Evolutionary conservation across 768 basidiomycete species (phyloP), one percentile per base, ranked within the genome.

Genomic region (Butyriboletus loyo): DNA sequence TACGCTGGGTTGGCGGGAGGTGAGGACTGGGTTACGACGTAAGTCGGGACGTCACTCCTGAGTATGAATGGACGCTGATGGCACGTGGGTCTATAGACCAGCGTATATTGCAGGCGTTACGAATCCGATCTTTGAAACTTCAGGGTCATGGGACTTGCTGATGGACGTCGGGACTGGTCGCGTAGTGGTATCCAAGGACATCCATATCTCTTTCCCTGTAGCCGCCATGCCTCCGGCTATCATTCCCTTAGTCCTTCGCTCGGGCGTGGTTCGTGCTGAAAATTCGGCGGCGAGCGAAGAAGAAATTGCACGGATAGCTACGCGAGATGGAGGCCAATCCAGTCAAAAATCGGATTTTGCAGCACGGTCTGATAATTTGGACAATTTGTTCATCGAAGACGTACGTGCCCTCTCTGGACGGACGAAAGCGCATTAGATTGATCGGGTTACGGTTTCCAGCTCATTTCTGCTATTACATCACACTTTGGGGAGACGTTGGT

Each of bases 61-160:
- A 19, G 30, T 11, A 2, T 7, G 38, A 27, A 40, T 49, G 11
- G n/a, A 52, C 36, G 28, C 48, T 62, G 24, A 52, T 54, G 38
- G 42, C 36, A 32, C 34, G 9, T 56, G 41, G n/a, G 15, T 46
- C 5, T 32, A 35, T 57, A 93, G 92, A 35, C 86, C 89, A 5
- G 96, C 92, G 13, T 99, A 87, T 65, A 94, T 99, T 47, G 97
- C 95, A 10, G 97, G 97, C 1, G 96, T 98, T 3, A 95, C 92
- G 1, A 99, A 99, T 63, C 97, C 95, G 2, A 93, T 98, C 41
- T 98, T 98, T 70, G 92, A 96, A 63, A 77, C 87, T 1, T 81
- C 87, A 0, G 83, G 86, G 0, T 79, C 82, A 13, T 99, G 97
- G 97, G 97, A 99, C 68, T 75, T 99, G 8, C 75, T 98, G 36